Percentiles rank a stretch among this genome's conserved stretches.
Evolutionary conservation across 2,329 filamentous ascomycete genomes (phyloP).

Genomic region (Xylariales sp.): DNA sequence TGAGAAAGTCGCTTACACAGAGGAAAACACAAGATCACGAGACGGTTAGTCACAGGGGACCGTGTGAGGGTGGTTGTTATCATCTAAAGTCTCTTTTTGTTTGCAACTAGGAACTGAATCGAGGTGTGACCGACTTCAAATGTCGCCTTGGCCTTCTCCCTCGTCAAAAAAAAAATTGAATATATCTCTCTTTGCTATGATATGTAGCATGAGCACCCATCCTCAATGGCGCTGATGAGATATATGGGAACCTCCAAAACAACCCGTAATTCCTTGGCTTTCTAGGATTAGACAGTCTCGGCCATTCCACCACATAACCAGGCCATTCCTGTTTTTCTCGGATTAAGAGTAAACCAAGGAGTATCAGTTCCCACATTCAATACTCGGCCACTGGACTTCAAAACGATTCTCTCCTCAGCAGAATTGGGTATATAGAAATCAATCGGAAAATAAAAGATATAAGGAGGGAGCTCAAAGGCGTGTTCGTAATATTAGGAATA

Average conservation of each 20-base stretch:
- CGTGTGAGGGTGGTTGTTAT: background rate
- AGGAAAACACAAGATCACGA: no score
- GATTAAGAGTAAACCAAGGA: no score
- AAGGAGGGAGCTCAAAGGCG: slow-evolving; percentile 2
- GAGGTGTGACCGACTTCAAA: background rate
- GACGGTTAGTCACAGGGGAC: background rate
- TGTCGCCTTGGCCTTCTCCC: background rate
- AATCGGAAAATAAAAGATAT: background rate
- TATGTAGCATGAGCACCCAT: background rate
- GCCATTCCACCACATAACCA: no score
- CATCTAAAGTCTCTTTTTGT: background rate
- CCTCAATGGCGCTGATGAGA: no score
- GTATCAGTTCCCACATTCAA: no score
- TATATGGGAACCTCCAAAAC: no score
- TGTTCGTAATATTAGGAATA: slow-evolving; percentile 5
- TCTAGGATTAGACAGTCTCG: no score
- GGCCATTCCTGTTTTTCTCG: no score
- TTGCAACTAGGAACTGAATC: background rate
- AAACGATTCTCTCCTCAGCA: background rate
- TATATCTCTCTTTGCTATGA: background rate
- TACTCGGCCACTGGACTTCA: background rate
- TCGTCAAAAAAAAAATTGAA: no score
- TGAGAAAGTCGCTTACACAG: no score
- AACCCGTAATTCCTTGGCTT: no score
- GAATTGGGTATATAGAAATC: slow-evolving; percentile 7